Evolutionary conservation across 805 yeast species (phyloP).

Genomic region (Saccharomyces paradoxus): DNA sequence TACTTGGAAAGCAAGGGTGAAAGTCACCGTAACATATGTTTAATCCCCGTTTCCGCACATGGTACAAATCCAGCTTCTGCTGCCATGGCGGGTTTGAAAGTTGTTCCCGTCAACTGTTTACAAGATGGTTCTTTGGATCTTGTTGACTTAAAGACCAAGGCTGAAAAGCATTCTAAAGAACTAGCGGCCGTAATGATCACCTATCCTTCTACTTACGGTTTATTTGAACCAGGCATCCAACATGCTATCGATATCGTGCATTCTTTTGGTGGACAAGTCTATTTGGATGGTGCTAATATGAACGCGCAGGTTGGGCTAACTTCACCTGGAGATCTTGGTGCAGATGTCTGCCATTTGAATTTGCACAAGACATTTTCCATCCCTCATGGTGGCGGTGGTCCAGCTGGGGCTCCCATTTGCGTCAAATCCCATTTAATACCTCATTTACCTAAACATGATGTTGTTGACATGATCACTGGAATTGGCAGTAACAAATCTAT

Average conservation of each 20-base stretch:
- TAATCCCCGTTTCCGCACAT: conserved; percentile 95
- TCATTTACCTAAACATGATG: conserved; percentile 73
- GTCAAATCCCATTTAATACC: conserved; percentile 74
- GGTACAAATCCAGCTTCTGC: conserved; percentile 99
- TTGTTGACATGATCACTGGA: conserved; percentile 42
- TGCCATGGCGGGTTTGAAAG: conserved; percentile 92
- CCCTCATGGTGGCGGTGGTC: conserved; percentile 99
- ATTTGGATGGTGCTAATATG: conserved; percentile 98
- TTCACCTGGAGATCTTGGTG: conserved; percentile 95
- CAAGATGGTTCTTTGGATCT: conserved; percentile 81
- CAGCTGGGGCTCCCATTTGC: conserved; percentile 98
- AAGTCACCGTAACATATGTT: conserved; percentile 68
- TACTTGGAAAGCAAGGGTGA: conserved; percentile 69
- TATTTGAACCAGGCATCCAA: conserved; percentile 86
- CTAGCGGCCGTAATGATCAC: conserved; percentile 94
- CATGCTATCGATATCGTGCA: conserved; percentile 83
- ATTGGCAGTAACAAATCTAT: conserved; percentile 43
- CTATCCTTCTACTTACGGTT: conserved; percentile 94
- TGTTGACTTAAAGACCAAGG: conserved; percentile 63
- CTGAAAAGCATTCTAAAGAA: conserved; percentile 54
- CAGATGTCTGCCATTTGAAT: conserved; percentile 95
- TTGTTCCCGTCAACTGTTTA: conserved; percentile 83
- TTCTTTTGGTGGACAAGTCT: conserved; percentile 85
- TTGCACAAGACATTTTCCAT: conserved; percentile 95
- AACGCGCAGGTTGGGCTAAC: conserved; percentile 97